Conservation (phyloP, 805 yeast genomes). For the Ogataea populi-albae region DNA sequence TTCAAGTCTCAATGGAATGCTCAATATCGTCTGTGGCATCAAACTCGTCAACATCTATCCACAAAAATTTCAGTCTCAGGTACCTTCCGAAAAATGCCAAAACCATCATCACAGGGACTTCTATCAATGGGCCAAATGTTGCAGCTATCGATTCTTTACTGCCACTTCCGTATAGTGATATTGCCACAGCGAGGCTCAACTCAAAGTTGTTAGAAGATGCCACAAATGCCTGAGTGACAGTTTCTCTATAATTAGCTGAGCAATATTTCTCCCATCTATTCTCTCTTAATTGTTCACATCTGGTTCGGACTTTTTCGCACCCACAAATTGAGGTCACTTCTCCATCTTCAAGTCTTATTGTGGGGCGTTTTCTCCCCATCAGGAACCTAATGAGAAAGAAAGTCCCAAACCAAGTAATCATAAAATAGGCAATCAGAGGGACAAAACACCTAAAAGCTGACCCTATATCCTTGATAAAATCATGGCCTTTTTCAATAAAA, state of each 20-base stretch:
- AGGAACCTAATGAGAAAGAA: constrained; percentile 33
- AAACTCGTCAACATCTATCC: constrained; percentile 23
- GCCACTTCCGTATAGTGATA: constrained; percentile 49
- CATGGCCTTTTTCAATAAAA: constrained; percentile 49
- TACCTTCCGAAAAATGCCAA: constrained; percentile 37
- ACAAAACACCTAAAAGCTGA: constrained; percentile 48
- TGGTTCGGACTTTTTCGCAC: constrained; percentile 32
- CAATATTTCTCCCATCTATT: constrained; percentile 31
- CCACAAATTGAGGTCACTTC: constrained; percentile 39
- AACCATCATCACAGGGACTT: constrained; percentile 48
- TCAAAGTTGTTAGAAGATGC: constrained; percentile 61
- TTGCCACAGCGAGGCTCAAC: constrained; percentile 52
- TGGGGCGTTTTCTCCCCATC: constrained; percentile 10
- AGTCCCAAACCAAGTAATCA: constrained; percentile 46
- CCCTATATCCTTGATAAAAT: constrained; percentile 45
- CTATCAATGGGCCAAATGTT: constrained; percentile 58
- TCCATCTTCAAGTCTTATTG: constrained; percentile 10
- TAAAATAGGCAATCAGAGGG: constrained; percentile 48
- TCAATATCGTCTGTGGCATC: neutral
- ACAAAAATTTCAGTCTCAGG: constrained; percentile 29
- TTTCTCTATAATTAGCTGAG: constrained; percentile 39
- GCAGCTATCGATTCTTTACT: constrained; percentile 56
- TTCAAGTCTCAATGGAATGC: too few relatives aligned
- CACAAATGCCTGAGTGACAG: constrained; percentile 51
- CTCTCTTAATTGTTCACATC: neutral